phyloP scores from a whole-genome alignment of 257 asterid species.

The Craterostigma plantagineum region DNA sequence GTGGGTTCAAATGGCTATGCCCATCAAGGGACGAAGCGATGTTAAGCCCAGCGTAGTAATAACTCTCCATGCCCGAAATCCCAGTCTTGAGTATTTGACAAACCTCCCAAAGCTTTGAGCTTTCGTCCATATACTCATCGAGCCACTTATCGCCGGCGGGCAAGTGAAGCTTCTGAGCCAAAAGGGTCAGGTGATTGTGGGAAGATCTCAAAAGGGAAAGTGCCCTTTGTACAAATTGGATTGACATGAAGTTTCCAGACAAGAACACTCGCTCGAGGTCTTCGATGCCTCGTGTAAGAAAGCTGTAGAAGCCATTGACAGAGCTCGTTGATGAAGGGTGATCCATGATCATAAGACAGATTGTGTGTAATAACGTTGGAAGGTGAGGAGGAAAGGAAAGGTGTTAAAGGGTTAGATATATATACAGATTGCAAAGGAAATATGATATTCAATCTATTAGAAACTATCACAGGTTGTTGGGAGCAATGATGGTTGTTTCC shows the following conservation, averaged over 20 bases:
- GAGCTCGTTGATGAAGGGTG: slow-evolving; percentile 59
- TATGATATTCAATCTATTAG: slow-evolving; percentile 16
- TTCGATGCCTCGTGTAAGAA: slow-evolving; percentile 57
- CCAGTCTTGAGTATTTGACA: slow-evolving; percentile 70
- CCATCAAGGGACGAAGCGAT: slow-evolving; percentile 38
- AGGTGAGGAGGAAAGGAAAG: background rate
- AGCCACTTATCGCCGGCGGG: slow-evolving; percentile 95
- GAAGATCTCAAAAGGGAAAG: slow-evolving; percentile 61
- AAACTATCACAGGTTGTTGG: slow-evolving; percentile 67
- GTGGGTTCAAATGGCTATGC: slow-evolving; percentile 48
- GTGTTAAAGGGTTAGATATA: slow-evolving; percentile 19
- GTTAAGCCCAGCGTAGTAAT: slow-evolving; percentile 47
- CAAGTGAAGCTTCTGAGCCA: slow-evolving; percentile 67
- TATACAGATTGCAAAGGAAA: slow-evolving; percentile 10
- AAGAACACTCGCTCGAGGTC: slow-evolving; percentile 58
- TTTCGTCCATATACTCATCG: slow-evolving; percentile 92
- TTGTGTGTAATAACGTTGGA: background rate
- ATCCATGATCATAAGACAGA: background rate
- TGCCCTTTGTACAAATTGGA: slow-evolving; percentile 64
- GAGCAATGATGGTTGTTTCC: slow-evolving; percentile 94
- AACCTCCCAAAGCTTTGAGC: slow-evolving; percentile 83
- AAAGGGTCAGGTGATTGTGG: slow-evolving; percentile 49
- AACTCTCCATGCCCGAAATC: slow-evolving; percentile 61
- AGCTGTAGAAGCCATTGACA: slow-evolving; percentile 68
- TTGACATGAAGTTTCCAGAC: slow-evolving; percentile 71